Conservation (phyloP, 768 basidiomycete species). For the Favolaschia claudopus region DNA sequence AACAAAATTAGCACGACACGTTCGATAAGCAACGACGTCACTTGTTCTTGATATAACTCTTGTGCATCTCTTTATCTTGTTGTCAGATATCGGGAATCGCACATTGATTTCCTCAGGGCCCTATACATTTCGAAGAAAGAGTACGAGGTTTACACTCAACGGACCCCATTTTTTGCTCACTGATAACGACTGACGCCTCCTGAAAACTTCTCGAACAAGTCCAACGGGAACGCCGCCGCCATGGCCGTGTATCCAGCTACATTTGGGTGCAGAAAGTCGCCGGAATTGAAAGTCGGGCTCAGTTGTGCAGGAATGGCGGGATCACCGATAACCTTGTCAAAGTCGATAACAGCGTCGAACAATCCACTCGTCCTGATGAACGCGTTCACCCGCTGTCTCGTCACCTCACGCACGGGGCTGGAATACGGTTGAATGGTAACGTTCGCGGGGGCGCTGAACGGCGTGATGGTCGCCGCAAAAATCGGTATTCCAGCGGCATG, state of each 20-base stretch:
- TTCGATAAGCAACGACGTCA: no score
- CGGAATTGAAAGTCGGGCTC: constrained; percentile 46
- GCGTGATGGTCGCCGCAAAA: constrained; percentile 60
- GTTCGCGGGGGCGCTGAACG: constrained; percentile 45
- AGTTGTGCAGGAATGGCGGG: constrained; percentile 46
- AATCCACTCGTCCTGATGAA: constrained; percentile 50
- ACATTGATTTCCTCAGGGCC: no score
- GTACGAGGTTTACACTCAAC: no score
- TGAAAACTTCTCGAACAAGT: constrained; percentile 43
- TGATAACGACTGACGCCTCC: constrained; percentile 28
- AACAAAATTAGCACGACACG: no score
- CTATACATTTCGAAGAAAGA: no score
- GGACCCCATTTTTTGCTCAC: not conserved
- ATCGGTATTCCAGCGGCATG: constrained; percentile 52
- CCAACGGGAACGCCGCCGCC: constrained; percentile 49
- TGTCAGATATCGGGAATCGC: no score
- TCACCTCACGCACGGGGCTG: constrained; percentile 46
- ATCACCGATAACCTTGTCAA: constrained; percentile 50
- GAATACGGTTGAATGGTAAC: constrained; percentile 47
- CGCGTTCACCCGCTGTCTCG: constrained; percentile 50
- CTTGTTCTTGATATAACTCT: no score
- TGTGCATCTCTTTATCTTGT: no score
- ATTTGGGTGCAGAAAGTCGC: constrained; percentile 58
- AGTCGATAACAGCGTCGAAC: constrained; percentile 58
- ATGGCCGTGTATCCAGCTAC: constrained; percentile 52